Evolutionary conservation across 805 yeast species (phyloP), one percentile per base, ranked within the genome.

Genomic region (Teunomyces funiuensis): DNA sequence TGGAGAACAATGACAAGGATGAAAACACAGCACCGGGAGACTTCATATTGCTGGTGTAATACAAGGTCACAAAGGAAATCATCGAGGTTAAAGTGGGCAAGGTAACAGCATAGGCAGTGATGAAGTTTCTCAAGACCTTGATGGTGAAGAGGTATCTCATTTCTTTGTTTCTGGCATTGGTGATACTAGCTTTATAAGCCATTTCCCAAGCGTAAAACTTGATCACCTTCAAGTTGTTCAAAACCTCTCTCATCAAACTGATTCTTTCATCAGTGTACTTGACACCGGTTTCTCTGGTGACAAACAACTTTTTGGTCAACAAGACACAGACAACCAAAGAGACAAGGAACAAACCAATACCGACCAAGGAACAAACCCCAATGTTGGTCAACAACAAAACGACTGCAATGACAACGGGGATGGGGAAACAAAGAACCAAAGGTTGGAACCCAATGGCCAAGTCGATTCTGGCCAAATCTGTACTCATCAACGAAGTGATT

Each of bases 161-260:
- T 54, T 71, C 77, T 15, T 53, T 46, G 22, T 53, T 57, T 45
- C 77, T 56, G n/a, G 61, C 60, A n/a, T 57, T 49, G 22, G 66
- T 55, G 37, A 71, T 61, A 43, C 52, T 58, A 29, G 53, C 41
- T 47, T 63, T 61, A 54, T 71, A 71, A 14, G 77, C 72, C 40
- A 57, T 23, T 53, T 71, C 77, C 77, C 77, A 71, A 10, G 75
- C 71, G 47, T 70, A 71, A 40, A 63, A 71, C 53, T 71, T 71
- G 51, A 71, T 69, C 22, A 71, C 55, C 48, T 71, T 71, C 46
- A 71, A 54, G 50, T 69, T 65, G 37, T 54, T 54, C 43, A 71
- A 59, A 26, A 66, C 60, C 51, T 71, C 75, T 44, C 74, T 62
- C 69, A 71, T 69, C 39, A 65, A 55, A 17, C 69, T 55, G 37